Percentiles rank a stretch among this genome's conserved stretches.
Evolutionary conservation across 495 filamentous ascomycete genomes (phyloP).

Genomic region (Trichoderma orchidacearum): DNA sequence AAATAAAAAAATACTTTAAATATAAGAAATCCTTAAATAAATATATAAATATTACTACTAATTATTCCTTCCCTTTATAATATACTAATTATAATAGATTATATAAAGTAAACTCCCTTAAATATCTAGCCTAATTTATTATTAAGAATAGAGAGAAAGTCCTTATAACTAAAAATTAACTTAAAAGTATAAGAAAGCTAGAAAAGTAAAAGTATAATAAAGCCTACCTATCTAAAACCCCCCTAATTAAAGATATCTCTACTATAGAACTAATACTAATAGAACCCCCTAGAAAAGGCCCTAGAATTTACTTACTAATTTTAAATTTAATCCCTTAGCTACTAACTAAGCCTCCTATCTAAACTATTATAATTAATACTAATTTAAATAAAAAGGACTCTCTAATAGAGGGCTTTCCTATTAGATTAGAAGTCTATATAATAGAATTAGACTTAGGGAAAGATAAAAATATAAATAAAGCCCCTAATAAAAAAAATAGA

Average conservation of each 20-base stretch:
- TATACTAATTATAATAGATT: background rate
- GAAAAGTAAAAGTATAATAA: background rate
- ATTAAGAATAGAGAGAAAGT: background rate
- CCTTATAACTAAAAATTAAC: background rate
- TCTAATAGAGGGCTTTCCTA: background rate
- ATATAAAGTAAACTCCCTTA: background rate
- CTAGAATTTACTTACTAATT: too few relatives aligned
- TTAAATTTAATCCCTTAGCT: background rate
- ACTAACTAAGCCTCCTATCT: background rate
- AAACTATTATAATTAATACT: background rate
- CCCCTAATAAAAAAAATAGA: background rate
- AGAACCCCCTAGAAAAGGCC: too few relatives aligned
- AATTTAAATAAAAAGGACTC: background rate
- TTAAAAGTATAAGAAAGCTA: background rate
- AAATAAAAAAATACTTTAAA: background rate
- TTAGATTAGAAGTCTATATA: background rate
- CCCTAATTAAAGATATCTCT: background rate
- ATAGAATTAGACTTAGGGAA: background rate
- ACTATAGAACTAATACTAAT: background rate
- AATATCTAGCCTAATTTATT: background rate
- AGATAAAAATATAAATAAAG: background rate
- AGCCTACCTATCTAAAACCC: background rate
- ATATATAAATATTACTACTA: background rate
- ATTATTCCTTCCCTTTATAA: background rate
- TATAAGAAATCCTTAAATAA: background rate